Percentiles rank a stretch among this genome's conserved stretches.
Conservation (phyloP, 768 basidiomycete species). For the Kwoniella europaea region DNA sequence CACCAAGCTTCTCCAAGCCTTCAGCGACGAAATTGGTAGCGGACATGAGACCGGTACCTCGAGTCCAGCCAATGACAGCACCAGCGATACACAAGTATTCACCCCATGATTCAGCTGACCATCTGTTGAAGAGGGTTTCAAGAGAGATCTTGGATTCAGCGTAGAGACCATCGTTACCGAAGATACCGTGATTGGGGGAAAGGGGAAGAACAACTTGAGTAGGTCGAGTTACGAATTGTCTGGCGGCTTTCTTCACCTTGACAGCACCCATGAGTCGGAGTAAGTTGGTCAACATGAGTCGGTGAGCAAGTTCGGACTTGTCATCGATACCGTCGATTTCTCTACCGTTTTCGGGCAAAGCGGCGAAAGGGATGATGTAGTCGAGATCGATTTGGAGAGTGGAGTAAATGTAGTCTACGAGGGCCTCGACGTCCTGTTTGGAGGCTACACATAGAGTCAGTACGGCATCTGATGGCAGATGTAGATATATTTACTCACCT, state of each 20-base stretch:
- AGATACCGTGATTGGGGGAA: constrained; percentile 96
- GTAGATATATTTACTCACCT: constrained; percentile 32
- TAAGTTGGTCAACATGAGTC: constrained; percentile 97
- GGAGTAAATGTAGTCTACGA: constrained; percentile 97
- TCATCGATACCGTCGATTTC: constrained; percentile 98
- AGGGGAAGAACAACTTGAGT: constrained; percentile 98
- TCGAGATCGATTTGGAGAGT: constrained; percentile 95
- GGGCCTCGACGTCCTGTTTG: constrained; percentile 96
- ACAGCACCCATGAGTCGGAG: constrained; percentile 95
- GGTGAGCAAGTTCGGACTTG: constrained; percentile 94
- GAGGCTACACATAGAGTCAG: constrained; percentile 65
- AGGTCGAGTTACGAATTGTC: constrained; percentile 94
- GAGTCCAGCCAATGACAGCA: constrained; percentile 98
- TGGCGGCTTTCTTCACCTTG: constrained; percentile 96
- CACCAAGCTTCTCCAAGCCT: constrained; percentile 87
- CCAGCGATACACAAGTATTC: constrained; percentile 98
- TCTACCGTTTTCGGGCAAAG: constrained; percentile 96
- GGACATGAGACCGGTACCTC: constrained; percentile 95
- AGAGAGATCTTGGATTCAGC: constrained; percentile 98
- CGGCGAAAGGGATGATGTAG: constrained; percentile 97
- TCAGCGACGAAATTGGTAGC: constrained; percentile 93
- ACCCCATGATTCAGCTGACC: constrained; percentile 98
- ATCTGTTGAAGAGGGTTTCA: constrained; percentile 97
- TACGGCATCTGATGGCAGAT: not conserved
- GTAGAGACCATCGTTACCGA: constrained; percentile 97